Conservation (phyloP, 768 basidiomycete genomes). For the Scleroderma bovista region DNA sequence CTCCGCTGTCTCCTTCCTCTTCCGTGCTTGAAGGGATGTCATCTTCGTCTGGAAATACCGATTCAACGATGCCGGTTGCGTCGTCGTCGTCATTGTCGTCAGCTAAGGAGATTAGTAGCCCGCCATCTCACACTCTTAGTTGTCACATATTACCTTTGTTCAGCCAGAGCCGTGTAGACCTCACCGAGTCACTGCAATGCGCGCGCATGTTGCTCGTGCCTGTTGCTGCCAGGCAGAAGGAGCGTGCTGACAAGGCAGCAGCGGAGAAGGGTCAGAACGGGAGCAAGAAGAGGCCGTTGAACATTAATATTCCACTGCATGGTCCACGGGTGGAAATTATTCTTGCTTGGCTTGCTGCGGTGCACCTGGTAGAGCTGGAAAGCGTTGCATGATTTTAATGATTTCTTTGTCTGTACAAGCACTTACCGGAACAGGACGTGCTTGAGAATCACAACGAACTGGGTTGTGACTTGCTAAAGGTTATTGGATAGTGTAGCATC, state of each 20-base stretch:
- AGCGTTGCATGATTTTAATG: conserved; percentile 16
- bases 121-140: conserved; percentile 19
- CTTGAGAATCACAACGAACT: background rate
- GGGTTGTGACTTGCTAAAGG: background rate
- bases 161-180: conserved; percentile 29
- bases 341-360: conserved; percentile 80
- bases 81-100: conserved; percentile 23
- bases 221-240: conserved; percentile 57
- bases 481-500: conserved; percentile 4
- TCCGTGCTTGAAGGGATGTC: conserved; percentile 21
- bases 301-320: conserved; percentile 79
- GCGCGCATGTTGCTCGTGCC: conserved; percentile 70
- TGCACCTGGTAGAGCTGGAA: conserved; percentile 73
- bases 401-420: background rate
- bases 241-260: conserved; percentile 47
- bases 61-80: conserved; percentile 12
- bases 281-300: conserved; percentile 50
- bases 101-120: conserved; percentile 11
- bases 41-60: conserved; percentile 20
- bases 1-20: conserved; percentile 20
- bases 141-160: conserved; percentile 14
- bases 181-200: conserved; percentile 56
- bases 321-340: conserved; percentile 83
- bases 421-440: background rate
- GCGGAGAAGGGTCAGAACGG: conserved; percentile 43